Percentiles rank a stretch among this genome's conserved stretches.
phyloP scores from a whole-genome alignment of 768 basidiomycete species.

The Lactifluus pinguis region DNA sequence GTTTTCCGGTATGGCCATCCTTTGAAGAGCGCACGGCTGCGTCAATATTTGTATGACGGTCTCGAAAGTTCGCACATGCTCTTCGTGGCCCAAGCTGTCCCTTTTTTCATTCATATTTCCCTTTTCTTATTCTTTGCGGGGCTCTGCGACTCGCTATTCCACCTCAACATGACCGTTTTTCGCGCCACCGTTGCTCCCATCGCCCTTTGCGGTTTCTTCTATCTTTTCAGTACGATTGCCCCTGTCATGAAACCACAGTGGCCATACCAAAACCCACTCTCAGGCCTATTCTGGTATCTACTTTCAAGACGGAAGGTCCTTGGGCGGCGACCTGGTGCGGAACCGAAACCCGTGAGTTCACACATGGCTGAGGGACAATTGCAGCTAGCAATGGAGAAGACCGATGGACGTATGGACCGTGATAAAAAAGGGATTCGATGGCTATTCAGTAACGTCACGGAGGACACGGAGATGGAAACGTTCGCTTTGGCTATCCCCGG shows the following conservation, averaged over 20 bases:
- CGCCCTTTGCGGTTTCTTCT: conserved; percentile 2
- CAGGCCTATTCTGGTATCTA: conserved; percentile 4
- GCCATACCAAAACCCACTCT: conserved; percentile 8
- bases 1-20: conserved; percentile 23
- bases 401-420: neutral
- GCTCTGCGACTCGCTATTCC: conserved; percentile 35
- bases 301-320: neutral
- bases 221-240: conserved; percentile 5
- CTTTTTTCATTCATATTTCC: conserved; percentile 40
- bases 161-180: conserved; percentile 19
- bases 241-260: conserved; percentile 3
- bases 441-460: neutral
- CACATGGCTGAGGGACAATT: neutral
- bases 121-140: conserved; percentile 46
- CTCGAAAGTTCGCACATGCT: conserved; percentile 34
- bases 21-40: conserved; percentile 31
- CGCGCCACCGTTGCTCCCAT: conserved; percentile 2
- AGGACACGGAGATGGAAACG: neutral
- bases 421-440: conserved; percentile 1
- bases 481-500: conserved; percentile 5
- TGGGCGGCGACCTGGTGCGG: neutral
- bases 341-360: neutral
- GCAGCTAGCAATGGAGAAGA: neutral
- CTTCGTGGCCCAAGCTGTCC: conserved; percentile 34
- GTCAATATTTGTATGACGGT: conserved; percentile 31